Evolutionary conservation across 140 eudicot genomes (phyloP).

Genomic region (Ambrosia hybrid): DNA sequence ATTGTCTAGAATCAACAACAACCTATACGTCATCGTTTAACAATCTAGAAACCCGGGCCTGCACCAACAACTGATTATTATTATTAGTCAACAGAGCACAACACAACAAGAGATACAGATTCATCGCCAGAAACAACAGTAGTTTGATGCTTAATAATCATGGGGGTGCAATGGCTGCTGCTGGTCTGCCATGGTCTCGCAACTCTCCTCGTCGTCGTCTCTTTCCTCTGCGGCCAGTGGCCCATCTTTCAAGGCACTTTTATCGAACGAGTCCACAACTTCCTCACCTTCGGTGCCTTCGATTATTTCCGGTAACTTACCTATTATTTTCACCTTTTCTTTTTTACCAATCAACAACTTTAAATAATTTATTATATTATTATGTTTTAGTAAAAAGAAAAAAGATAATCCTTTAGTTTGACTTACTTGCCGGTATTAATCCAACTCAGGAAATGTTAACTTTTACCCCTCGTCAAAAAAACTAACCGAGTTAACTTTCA

Average conservation of each 20-base stretch:
- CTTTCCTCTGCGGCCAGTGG: constrained; percentile 94
- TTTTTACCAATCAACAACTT: not conserved
- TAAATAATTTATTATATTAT: too few relatives aligned
- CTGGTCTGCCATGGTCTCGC: constrained; percentile 76
- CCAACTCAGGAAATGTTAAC: too few relatives aligned
- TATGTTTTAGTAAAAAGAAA: too few relatives aligned
- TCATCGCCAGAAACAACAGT: not conserved
- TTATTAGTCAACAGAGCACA: not conserved
- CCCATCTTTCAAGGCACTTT: constrained; percentile 90
- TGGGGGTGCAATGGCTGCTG: constrained; percentile 76
- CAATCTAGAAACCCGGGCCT: too few relatives aligned
- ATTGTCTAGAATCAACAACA: too few relatives aligned
- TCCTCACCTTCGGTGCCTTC: constrained; percentile 90
- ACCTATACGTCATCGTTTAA: too few relatives aligned
- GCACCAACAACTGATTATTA: too few relatives aligned
- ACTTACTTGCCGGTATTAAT: too few relatives aligned
- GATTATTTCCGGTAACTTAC: constrained; percentile 66
- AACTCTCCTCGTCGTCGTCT: constrained; percentile 67
- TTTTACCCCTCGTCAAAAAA: too few relatives aligned
- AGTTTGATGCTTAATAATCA: constrained; percentile 36
- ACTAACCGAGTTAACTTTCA: too few relatives aligned
- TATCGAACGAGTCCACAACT: constrained; percentile 60
- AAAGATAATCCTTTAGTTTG: too few relatives aligned
- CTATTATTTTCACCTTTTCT: not conserved
- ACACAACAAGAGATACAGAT: not conserved